A percentile compares a stretch with the other conserved stretches of the same genome.
These are phyloP conservation scores for Protomyces inundatus DNA, from an alignment of 1,139 yeast species.

Conservation along the genomic window DNA sequence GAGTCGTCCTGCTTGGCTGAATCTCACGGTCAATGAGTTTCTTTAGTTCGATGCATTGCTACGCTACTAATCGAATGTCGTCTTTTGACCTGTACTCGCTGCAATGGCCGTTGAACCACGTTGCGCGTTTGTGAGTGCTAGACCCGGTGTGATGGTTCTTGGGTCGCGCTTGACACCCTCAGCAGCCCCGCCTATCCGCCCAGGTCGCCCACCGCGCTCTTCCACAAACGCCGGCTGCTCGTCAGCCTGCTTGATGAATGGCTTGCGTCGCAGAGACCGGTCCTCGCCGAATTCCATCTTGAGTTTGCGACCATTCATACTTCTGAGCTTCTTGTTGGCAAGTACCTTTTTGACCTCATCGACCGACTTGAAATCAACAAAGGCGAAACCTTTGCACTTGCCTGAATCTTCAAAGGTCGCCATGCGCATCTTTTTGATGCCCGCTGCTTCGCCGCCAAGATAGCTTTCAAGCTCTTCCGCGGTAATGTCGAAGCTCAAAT, in stretches of 20 bases:
- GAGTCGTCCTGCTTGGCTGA: too few relatives aligned
- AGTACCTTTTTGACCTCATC: slow-evolving; percentile 69
- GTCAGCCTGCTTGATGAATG: slow-evolving; percentile 38
- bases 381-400: slow-evolving; percentile 94
- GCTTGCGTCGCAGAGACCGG: slow-evolving; percentile 70
- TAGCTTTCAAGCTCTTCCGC: slow-evolving; percentile 70
- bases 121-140: slow-evolving; percentile 82
- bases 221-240: slow-evolving; percentile 28
- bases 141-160: slow-evolving; percentile 58
- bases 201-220: slow-evolving; percentile 1
- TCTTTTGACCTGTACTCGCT: slow-evolving; percentile 83
- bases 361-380: slow-evolving; percentile 76
- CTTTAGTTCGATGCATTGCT: too few relatives aligned
- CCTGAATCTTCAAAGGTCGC: slow-evolving; percentile 96
- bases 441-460: slow-evolving; percentile 40
- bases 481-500: slow-evolving; percentile 87
- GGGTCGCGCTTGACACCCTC: slow-evolving; percentile 29
- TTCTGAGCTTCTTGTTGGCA: slow-evolving; percentile 47
- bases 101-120: slow-evolving; percentile 88
- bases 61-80: slow-evolving; percentile 49
- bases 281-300: slow-evolving; percentile 94
- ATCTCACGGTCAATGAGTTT: too few relatives aligned
- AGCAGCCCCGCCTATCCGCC: slow-evolving; percentile 4
- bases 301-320: slow-evolving; percentile 63
- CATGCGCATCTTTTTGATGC: slow-evolving; percentile 61